Conservation (phyloP, 179 eudicot genomes). For the Drosera spatulata region DNA sequence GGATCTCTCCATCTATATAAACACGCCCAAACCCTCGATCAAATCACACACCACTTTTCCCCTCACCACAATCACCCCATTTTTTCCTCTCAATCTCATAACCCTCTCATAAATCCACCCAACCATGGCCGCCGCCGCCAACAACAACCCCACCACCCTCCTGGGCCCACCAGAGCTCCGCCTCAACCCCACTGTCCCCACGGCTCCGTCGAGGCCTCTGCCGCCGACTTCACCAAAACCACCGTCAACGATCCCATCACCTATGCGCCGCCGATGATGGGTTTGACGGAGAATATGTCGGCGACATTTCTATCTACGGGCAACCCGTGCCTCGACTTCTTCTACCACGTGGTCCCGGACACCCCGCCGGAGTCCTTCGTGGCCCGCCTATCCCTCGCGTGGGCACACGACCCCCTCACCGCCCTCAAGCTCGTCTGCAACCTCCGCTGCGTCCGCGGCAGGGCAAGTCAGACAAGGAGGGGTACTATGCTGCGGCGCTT, state of each 20-base stretch:
- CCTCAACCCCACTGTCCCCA: constrained; percentile 9
- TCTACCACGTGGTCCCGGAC: constrained; percentile 29
- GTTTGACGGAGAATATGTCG: constrained; percentile 22
- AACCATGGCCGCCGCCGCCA: neutral
- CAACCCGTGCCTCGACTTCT: constrained; percentile 31
- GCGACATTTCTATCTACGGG: constrained; percentile 26
- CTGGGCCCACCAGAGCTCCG: constrained; percentile 10
- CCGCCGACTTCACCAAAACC: constrained; percentile 12
- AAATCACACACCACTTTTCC: too few species aligned
- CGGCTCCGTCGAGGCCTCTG: constrained; percentile 3
- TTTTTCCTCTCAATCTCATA: neutral
- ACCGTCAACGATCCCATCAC: neutral
- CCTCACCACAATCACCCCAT: too few species aligned
- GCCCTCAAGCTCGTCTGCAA: constrained; percentile 48
- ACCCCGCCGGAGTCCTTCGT: constrained; percentile 15
- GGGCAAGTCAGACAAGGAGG: constrained; percentile 44
- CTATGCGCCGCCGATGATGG: constrained; percentile 4
- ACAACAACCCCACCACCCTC: neutral
- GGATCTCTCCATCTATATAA: too few species aligned
- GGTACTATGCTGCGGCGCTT: constrained; percentile 35
- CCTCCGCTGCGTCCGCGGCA: constrained; percentile 45
- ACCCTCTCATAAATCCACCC: neutral
- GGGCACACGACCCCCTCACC: constrained; percentile 38
- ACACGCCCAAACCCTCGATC: too few species aligned
- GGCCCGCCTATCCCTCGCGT: constrained; percentile 12